Evolutionary conservation across 2,329 filamentous ascomycete species (phyloP), one percentile per base, ranked within the genome.

Genomic region (Calcarisporium arbuscula): DNA sequence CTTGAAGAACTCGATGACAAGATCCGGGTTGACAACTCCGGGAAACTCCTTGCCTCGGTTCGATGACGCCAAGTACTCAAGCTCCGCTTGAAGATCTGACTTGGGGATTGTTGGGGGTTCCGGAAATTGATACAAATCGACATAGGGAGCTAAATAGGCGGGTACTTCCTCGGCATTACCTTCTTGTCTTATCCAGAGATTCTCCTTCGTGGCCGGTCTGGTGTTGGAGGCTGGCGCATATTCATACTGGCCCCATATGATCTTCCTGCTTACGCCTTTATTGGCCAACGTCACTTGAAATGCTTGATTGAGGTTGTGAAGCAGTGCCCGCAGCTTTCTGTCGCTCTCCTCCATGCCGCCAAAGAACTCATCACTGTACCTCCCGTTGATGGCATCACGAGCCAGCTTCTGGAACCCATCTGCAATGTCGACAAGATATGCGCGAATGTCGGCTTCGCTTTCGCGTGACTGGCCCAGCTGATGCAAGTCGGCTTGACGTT

Each of bases 41-140:
- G 63, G 60, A 15, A 67, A 59, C 30, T 66, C 62, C n/a, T n/a
- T n/a, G n/a, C 64, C 65, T 35, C 61, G 62, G 21, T 65, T 64
- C 1, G 38, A 42, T 0, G 56, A 52, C 2, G 58, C 61, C 6
- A 56, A 40, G 3, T 26, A 34, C 39, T 61, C 47, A 0, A 68
- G 43, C 7, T 61, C 43, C 0, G 19, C 14, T 1, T 39, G 38
- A 6, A 64, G 40, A 0, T 48, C 34, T 0, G 11, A 14, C 3
- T 36, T 32, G 0, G 37, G 34, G 8, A 57, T 45, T 0, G 15
- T 5, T 4, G 46, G 20, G 0, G 64, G 62, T 0, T 50, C 32
- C 0, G 42, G 38, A 17, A 59, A 49, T 0, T 51, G 43, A 3
- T 49, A 41, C 2, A 8, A 14, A 0, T 34, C 30, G 2, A 60